Evolutionary conservation across 257 asterid species (phyloP).

Genomic region (Nicotiana tabacum): DNA sequence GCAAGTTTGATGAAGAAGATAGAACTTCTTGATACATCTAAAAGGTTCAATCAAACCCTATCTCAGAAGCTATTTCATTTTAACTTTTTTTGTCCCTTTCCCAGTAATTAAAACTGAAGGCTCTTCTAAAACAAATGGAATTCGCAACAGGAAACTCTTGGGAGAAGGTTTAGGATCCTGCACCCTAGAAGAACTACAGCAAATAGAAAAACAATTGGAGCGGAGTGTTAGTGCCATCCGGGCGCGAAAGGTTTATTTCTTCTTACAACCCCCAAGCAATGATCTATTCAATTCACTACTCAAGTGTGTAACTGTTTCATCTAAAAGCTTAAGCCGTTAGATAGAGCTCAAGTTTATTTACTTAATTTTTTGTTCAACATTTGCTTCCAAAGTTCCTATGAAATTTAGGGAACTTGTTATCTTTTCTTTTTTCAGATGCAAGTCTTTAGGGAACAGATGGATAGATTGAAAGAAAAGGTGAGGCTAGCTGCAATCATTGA

Average conservation of each 20-base stretch:
- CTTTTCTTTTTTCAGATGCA: slow-evolving; percentile 44
- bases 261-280: neutral
- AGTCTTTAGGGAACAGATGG: slow-evolving; percentile 69
- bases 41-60: slow-evolving; percentile 35
- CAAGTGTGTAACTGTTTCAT: too few species aligned
- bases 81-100: too few species aligned
- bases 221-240: slow-evolving; percentile 57
- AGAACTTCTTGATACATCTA: slow-evolving; percentile 74
- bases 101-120: too few species aligned
- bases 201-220: slow-evolving; percentile 74
- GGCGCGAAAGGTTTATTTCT: slow-evolving; percentile 55
- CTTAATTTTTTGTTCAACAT: too few species aligned
- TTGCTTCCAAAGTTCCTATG: neutral
- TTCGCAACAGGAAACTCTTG: slow-evolving; percentile 52
- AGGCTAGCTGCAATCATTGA: neutral
- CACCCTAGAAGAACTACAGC: slow-evolving; percentile 63
- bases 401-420: neutral
- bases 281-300: neutral
- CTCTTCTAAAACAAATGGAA: neutral
- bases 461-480: slow-evolving; percentile 74
- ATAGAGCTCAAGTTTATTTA: too few species aligned
- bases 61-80: neutral
- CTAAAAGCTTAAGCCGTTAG: too few species aligned
- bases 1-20: slow-evolving; percentile 67
- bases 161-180: slow-evolving; percentile 75